Base-by-base conservation (phyloP, 202 grass and related monocot species). In the Digitaria exilis region DNA sequence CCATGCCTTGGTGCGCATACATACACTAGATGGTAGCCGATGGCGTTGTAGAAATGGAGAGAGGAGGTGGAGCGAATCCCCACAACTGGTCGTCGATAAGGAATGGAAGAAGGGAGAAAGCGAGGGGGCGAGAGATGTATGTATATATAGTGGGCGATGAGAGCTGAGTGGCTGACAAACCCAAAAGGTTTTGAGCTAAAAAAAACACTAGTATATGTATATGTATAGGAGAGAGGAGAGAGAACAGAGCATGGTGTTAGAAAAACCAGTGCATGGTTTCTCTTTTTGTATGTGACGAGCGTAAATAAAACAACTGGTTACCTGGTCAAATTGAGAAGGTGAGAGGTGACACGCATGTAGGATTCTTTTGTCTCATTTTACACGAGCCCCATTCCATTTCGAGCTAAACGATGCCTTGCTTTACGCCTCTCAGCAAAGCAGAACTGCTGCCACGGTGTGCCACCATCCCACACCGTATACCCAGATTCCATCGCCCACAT, bases 91-190 rank as follows among this genome's bases (percentile, higher is more conserved):
- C 75, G 26, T 52, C 42, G 44, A 42, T 61, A 32, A 61, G 76
- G 13, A 41, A 30, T 22, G 21, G 46, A 59, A 75, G 62, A 37
- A 37, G 32, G n/a, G 42, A 43, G 63, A 30, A 69, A 32, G 73
- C 44, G 67, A 24, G n/a, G 51, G 25, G 7, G 39, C 50, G 14
- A 12, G 46, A 56, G 70, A n/a, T 26, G 13, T 60, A 61, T 48
- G 54, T 71, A 37, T 76, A 89, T 89, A 76, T 75, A 80, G 76
- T 25, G 18, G 70, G 62, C 51, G 32, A 63, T 54, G 63, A 63
- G 70, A 56, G 41, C 52, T 56, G 9, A 59, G 43, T 52, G 70
- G 46, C 46, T 73, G 70, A 34, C 45, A 48, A 69, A 59, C 62
- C 70, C 29, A 76, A 60, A 60, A 0, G 4, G 9, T 9, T 11